These are phyloP conservation scores for Obba rivulosa DNA, from an alignment of 768 basidiomycete species.

Conservation along the genomic window DNA sequence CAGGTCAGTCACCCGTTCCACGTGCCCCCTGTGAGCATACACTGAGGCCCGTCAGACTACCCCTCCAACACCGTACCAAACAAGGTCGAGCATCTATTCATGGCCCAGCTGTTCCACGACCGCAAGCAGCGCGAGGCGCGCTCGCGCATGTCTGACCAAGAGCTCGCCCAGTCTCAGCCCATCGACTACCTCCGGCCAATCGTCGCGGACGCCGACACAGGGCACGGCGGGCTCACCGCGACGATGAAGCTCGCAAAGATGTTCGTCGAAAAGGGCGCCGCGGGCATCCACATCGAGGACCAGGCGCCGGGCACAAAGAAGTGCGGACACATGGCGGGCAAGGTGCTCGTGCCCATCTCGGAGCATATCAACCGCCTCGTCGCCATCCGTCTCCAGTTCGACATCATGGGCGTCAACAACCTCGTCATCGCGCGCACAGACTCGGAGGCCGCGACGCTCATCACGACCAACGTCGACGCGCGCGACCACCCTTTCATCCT, in stretches of 20 bases:
- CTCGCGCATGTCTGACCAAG: slow-evolving; percentile 59
- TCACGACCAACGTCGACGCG: slow-evolving; percentile 93
- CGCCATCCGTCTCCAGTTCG: slow-evolving; percentile 94
- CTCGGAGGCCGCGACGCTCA: slow-evolving; percentile 95
- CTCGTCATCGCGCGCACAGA: slow-evolving; percentile 92
- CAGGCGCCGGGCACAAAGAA: slow-evolving; percentile 98
- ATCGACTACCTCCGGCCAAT: slow-evolving; percentile 93
- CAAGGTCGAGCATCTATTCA: slow-evolving; percentile 97
- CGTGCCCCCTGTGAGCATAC: neutral
- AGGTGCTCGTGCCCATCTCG: slow-evolving; percentile 93
- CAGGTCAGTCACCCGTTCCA: slow-evolving; percentile 45
- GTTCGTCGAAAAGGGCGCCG: slow-evolving; percentile 98
- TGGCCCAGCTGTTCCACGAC: slow-evolving; percentile 98
- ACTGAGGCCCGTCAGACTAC: slow-evolving; percentile 56
- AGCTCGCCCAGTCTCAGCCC: slow-evolving; percentile 62
- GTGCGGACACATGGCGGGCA: slow-evolving; percentile 90
- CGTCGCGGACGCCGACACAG: slow-evolving; percentile 96
- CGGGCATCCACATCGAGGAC: slow-evolving; percentile 97
- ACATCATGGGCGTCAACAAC: slow-evolving; percentile 98
- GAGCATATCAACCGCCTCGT: slow-evolving; percentile 99
- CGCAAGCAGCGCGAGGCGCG: slow-evolving; percentile 89
- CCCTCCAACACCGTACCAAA: slow-evolving; percentile 98
- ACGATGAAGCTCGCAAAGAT: slow-evolving; percentile 98
- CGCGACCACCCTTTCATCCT: slow-evolving; percentile 98
- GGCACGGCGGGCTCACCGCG: slow-evolving; percentile 96